Evolutionary conservation across 495 filamentous ascomycete genomes (phyloP).

Genomic region (Ramalina intermedia): DNA sequence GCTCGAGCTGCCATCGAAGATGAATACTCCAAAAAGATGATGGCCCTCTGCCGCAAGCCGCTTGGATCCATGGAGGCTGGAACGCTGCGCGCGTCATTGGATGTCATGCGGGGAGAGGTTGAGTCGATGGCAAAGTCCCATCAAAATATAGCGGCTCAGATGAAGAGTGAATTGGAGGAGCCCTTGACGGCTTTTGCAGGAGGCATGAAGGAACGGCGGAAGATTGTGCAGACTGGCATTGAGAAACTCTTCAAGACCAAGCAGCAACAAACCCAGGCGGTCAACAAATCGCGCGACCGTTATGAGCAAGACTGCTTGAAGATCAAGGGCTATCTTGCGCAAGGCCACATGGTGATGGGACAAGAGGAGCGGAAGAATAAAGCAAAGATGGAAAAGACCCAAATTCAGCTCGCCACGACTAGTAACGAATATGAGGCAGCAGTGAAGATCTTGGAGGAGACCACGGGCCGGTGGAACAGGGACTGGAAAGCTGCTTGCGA

Average conservation of each 20-base stretch:
- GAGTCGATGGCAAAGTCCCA: constrained; percentile 91
- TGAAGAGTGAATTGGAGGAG: constrained; percentile 96
- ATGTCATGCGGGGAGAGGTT: constrained; percentile 78
- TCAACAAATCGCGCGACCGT: constrained; percentile 91
- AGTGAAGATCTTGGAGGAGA: constrained; percentile 87
- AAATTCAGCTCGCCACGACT: constrained; percentile 78
- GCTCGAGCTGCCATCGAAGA: constrained; percentile 91
- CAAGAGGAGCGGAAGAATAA: constrained; percentile 99
- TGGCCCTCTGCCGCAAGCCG: constrained; percentile 73
- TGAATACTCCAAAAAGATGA: constrained; percentile 86
- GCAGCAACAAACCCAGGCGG: constrained; percentile 72
- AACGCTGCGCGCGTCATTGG: constrained; percentile 67
- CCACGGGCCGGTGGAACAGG: constrained; percentile 88
- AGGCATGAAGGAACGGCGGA: constrained; percentile 85
- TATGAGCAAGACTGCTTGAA: constrained; percentile 96
- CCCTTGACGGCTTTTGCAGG: constrained; percentile 82
- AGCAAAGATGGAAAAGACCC: constrained; percentile 95
- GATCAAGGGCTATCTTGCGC: constrained; percentile 95
- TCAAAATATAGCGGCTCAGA: constrained; percentile 74
- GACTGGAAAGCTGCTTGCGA: constrained; percentile 98
- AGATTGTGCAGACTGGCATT: constrained; percentile 84
- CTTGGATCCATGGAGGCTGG: constrained; percentile 83
- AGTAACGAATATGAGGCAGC: constrained; percentile 89
- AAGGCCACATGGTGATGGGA: constrained; percentile 99
- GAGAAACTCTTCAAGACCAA: constrained; percentile 91